Conservation (phyloP, 1,284 basidiomycete species). For the Peniophora sp. region DNA sequence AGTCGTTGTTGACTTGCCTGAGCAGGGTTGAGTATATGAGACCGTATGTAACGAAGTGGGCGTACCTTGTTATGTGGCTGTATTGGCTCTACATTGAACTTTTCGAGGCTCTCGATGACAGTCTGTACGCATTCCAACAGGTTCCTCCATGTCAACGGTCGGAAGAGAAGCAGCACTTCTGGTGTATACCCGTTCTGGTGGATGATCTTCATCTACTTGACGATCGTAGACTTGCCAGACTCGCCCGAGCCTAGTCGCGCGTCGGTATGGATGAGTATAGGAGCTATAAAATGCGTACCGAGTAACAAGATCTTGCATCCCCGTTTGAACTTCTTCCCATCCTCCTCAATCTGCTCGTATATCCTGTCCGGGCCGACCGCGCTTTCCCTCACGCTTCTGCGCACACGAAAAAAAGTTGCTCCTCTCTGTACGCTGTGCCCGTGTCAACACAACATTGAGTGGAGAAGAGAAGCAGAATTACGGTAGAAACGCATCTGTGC, state of each 20-base stretch:
- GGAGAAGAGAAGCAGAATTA: too few relatives aligned
- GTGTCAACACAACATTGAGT: too few relatives aligned
- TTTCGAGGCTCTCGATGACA: slow-evolving; percentile 84
- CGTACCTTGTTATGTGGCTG: slow-evolving; percentile 68
- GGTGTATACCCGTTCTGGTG: slow-evolving; percentile 88
- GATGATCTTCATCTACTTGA: slow-evolving; percentile 99
- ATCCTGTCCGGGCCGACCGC: slow-evolving; percentile 66
- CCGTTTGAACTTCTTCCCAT: slow-evolving; percentile 68
- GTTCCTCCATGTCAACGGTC: slow-evolving; percentile 79
- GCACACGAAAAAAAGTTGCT: slow-evolving; percentile 54
- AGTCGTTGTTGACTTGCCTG: slow-evolving; percentile 56
- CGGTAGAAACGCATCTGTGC: too few relatives aligned
- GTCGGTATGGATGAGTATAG: background rate
- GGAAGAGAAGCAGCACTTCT: slow-evolving; percentile 76
- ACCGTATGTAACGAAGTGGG: background rate
- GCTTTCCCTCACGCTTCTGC: slow-evolving; percentile 53
- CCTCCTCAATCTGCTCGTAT: slow-evolving; percentile 68
- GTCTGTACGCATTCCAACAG: slow-evolving; percentile 87
- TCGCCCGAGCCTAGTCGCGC: slow-evolving; percentile 55
- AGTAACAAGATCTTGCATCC: slow-evolving; percentile 94
- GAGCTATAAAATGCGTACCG: slow-evolving; percentile 44
- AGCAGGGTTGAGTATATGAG: background rate
- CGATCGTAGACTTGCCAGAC: slow-evolving; percentile 93
- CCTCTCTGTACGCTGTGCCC: slow-evolving; percentile 28
- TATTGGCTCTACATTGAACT: slow-evolving; percentile 80